Percentiles rank a stretch among this genome's conserved stretches.
Evolutionary conservation across 108 stramenopile genomes (phyloP).

Genomic region (Cylindrotheca closterium): DNA sequence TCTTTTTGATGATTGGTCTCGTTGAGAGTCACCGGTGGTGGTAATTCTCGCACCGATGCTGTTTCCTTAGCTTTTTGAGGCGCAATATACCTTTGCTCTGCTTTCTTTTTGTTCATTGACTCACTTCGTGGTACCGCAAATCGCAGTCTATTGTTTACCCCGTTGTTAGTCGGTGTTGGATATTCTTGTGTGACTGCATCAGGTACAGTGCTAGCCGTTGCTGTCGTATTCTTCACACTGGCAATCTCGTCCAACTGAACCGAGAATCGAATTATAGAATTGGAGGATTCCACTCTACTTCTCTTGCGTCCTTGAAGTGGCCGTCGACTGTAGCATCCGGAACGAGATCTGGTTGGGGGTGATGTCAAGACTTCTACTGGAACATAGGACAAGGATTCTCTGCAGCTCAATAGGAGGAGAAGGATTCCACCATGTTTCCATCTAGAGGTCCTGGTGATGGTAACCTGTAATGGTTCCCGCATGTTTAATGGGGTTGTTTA

Average conservation of each 20-base stretch:
- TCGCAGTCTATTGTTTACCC: too few species aligned
- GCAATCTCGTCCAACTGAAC: background rate
- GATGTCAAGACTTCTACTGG: background rate
- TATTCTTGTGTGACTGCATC: background rate
- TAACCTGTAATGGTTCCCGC: too few species aligned
- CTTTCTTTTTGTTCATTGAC: too few species aligned
- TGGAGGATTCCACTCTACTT: background rate
- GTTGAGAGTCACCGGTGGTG: background rate
- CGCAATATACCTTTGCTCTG: too few species aligned
- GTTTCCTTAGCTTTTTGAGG: too few species aligned
- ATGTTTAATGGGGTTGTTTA: too few species aligned
- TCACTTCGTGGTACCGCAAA: too few species aligned
- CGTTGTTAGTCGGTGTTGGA: too few species aligned
- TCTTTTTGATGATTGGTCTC: background rate
- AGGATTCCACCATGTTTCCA: too few species aligned
- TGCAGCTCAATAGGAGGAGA: background rate
- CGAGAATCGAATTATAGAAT: background rate
- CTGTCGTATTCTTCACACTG: background rate
- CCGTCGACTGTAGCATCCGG: background rate
- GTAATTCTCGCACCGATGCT: background rate
- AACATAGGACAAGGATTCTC: background rate
- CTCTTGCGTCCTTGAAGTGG: background rate
- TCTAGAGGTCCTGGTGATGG: too few species aligned
- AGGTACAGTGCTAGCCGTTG: background rate
- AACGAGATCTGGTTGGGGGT: background rate